phyloP scores from a whole-genome alignment of 805 yeast species.

The Allodekkera sacchari region DNA sequence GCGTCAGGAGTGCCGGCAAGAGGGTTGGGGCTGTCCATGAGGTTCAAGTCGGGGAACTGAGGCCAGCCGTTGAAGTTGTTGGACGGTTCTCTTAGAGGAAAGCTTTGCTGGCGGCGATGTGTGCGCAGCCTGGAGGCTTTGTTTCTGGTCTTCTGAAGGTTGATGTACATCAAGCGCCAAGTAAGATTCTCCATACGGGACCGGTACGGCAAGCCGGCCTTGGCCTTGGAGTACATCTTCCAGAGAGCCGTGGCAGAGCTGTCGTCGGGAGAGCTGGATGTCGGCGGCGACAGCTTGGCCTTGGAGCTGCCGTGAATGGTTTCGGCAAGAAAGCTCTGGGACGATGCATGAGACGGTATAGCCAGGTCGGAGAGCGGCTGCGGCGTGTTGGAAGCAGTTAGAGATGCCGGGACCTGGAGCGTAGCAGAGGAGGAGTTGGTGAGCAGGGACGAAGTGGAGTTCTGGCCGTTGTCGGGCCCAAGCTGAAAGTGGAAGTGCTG shows the following conservation, averaged over 20 bases:
- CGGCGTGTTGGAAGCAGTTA: neutral
- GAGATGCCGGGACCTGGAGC: neutral
- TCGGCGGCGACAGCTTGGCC: neutral
- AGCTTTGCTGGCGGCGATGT: slow-evolving; percentile 1
- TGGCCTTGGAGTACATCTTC: slow-evolving; percentile 76
- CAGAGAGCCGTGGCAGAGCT: slow-evolving; percentile 50
- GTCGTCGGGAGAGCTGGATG: slow-evolving; percentile 18
- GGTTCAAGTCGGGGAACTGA: slow-evolving; percentile 25
- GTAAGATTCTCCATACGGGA: slow-evolving; percentile 77
- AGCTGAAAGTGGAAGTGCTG: too few species aligned
- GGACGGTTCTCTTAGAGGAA: slow-evolving; percentile 5
- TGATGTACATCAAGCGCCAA: slow-evolving; percentile 78
- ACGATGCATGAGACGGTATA: neutral
- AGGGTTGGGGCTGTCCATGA: slow-evolving; percentile 5
- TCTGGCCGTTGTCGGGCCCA: too few species aligned
- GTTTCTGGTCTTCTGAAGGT: slow-evolving; percentile 13
- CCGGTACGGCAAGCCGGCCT: slow-evolving; percentile 63
- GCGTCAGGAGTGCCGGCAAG: neutral
- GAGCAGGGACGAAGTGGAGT: too few species aligned
- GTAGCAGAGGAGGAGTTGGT: too few species aligned
- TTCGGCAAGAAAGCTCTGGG: neutral
- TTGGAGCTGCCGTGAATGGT: neutral
- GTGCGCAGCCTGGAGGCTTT: slow-evolving; percentile 1
- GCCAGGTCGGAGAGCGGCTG: neutral
- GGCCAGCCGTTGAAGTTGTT: slow-evolving; percentile 24